Evolutionary conservation across 129 eudicot genomes (phyloP), one percentile per base, ranked within the genome.

Genomic region (Silybum marianum): DNA sequence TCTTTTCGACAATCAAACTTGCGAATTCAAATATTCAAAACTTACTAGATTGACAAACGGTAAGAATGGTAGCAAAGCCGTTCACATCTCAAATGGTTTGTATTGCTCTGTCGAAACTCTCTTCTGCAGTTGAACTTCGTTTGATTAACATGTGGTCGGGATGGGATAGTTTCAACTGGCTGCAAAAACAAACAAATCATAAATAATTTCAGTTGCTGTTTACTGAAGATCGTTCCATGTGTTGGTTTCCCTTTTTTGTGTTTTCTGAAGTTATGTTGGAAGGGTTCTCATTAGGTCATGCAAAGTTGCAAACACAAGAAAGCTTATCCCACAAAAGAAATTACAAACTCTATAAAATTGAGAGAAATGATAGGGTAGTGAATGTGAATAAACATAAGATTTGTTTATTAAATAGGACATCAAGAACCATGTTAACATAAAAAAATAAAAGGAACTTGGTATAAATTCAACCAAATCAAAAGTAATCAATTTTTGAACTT

Each of bases 71-170:
- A n/a, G 23, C 66, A 58, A 58, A n/a, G 23, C 6, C 28, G 6
- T 72, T 72, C 32, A 12, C 60, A 34, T 60, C 78, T 80, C 62
- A 80, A 83, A 90, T 82, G 2, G 96, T 86, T 76, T 94, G 98
- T 16, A 89, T 65, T 51, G 98, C 98, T 80, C 97, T 90, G 78
- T 94, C 94, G 39, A 94, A 94, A 83, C 73, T 85, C 69, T 92
- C 97, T 86, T 94, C 97, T 2, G 92, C 97, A 10, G 93, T 24
- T 42, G 92, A 73, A 76, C 82, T 78, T 2, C 94, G 91, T 80
- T 88, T 88, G 62, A 90, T 87, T 0, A 94, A 88, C 87, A 85
- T 85, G 90, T 94, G 98, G 13, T 94, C 92, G 60, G 98, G 97
- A 74, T 94, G 89, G 26, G 93, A 86, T 58, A 92, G 84, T 87